Conservation (phyloP, 1,284 basidiomycete species). For the Cutaneotrichosporon sp. region DNA sequence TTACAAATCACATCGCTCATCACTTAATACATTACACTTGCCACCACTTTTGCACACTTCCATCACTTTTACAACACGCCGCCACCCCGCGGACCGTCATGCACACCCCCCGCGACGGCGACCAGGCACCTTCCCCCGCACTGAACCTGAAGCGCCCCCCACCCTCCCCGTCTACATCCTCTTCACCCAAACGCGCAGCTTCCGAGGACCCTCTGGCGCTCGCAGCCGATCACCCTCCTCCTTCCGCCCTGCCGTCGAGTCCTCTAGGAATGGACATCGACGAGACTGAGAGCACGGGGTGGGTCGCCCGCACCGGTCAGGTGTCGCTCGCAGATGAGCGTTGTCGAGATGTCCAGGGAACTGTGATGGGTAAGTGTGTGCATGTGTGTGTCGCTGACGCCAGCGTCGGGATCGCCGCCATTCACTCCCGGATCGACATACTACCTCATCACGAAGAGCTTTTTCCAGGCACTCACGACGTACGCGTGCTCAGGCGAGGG, state of each 20-base stretch:
- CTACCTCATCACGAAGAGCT: conserved; percentile 44
- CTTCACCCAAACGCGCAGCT: conserved; percentile 48
- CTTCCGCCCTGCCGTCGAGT: conserved; percentile 22
- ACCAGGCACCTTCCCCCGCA: conserved; percentile 3
- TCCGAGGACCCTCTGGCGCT: conserved; percentile 41
- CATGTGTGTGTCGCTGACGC: conserved; percentile 4
- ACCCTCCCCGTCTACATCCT: conserved; percentile 35
- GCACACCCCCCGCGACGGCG: conserved; percentile 16
- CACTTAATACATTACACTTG: neutral
- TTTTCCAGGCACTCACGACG: conserved; percentile 33
- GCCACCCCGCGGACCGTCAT: conserved; percentile 13
- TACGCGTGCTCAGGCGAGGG: conserved; percentile 31
- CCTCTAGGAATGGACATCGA: conserved; percentile 32
- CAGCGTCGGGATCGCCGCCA: conserved; percentile 38
- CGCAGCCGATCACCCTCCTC: neutral
- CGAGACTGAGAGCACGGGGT: conserved; percentile 23
- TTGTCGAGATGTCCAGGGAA: conserved; percentile 15
- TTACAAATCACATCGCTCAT: neutral
- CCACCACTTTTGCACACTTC: neutral
- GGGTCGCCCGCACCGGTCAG: conserved; percentile 45
- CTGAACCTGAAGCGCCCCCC: conserved; percentile 37
- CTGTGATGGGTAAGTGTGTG: conserved; percentile 18
- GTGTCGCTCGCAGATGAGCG: conserved; percentile 34
- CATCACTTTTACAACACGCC: neutral
- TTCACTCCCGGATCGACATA: conserved; percentile 36